phyloP scores from a whole-genome alignment of 345 rosid genomes.

The Sisymbrium irio region DNA sequence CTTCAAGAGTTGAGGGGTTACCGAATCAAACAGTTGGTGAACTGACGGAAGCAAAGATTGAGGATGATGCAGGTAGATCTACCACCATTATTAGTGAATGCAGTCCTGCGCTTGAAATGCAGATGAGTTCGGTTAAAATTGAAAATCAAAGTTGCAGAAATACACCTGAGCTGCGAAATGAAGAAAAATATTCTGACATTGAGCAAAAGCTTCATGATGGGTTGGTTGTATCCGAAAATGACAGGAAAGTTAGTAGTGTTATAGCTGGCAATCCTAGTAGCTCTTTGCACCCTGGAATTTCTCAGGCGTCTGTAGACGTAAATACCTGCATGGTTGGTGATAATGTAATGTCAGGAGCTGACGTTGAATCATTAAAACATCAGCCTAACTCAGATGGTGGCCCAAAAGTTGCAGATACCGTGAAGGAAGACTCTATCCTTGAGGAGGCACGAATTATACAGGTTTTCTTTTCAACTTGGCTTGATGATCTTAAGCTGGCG shows the following conservation, averaged over 20 bases:
- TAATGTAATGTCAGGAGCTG: constrained; percentile 24
- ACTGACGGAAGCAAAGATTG: constrained; percentile 43
- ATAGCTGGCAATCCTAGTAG: constrained; percentile 33
- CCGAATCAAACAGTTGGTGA: constrained; percentile 44
- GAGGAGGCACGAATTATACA: constrained; percentile 88
- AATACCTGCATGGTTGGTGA: constrained; percentile 26
- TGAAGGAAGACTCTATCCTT: constrained; percentile 72
- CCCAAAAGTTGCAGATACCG: constrained; percentile 51
- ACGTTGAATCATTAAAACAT: constrained; percentile 40
- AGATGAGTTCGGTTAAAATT: constrained; percentile 35
- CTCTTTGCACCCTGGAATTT: constrained; percentile 33
- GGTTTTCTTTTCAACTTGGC: constrained; percentile 48
- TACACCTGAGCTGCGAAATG: constrained; percentile 44
- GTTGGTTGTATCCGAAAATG: constrained; percentile 37
- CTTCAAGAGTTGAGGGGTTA: constrained; percentile 44
- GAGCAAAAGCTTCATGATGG: constrained; percentile 43
- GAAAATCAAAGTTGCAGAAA: constrained; percentile 42
- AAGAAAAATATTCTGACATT: constrained; percentile 38
- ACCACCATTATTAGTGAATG: constrained; percentile 33
- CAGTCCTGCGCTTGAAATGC: constrained; percentile 24
- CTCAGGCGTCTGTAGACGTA: constrained; percentile 34
- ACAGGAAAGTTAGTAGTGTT: constrained; percentile 34
- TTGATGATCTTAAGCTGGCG: constrained; percentile 18
- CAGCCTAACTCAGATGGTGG: constrained; percentile 42
- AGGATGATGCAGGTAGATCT: constrained; percentile 35